Evolutionary conservation across 768 basidiomycete species (phyloP).

Genomic region (Mycena sanguinolenta): DNA sequence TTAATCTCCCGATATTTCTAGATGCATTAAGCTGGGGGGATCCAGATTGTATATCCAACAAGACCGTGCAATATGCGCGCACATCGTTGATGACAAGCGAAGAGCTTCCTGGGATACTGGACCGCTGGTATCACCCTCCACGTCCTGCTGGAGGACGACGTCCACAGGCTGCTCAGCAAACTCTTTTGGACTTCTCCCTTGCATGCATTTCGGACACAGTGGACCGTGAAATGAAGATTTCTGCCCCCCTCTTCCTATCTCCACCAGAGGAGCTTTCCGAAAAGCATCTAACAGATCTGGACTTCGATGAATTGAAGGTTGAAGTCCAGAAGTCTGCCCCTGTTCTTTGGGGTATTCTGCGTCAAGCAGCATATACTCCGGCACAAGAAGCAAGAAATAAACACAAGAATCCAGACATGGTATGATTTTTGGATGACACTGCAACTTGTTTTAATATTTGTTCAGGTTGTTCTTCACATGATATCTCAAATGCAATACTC

Average conservation of each 20-base stretch:
- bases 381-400: conserved; percentile 31
- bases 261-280: conserved; percentile 34
- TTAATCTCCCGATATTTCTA: conserved; percentile 29
- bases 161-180: too few relatives aligned
- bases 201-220: conserved; percentile 20
- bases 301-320: conserved; percentile 27
- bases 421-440: background rate
- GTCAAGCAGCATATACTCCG: conserved; percentile 11
- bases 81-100: conserved; percentile 38
- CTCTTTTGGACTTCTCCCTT: too few relatives aligned
- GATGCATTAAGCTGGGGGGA: conserved; percentile 40
- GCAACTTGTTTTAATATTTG: background rate
- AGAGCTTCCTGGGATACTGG: conserved; percentile 39
- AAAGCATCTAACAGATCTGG: conserved; percentile 27
- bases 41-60: conserved; percentile 32
- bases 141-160: background rate
- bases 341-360: conserved; percentile 29
- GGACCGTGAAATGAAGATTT: conserved; percentile 31
- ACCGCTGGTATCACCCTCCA: conserved; percentile 40
- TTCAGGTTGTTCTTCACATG: conserved; percentile 20
- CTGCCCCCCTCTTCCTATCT: conserved; percentile 23
- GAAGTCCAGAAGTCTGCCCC: conserved; percentile 22
- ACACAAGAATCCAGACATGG: conserved; percentile 36
- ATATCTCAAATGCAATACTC: conserved; percentile 35
- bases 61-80: conserved; percentile 22